Percentiles rank a stretch among this genome's conserved stretches.
phyloP scores from a whole-genome alignment of 106 monocot species.

The Dendrobium chrysotoxum region DNA sequence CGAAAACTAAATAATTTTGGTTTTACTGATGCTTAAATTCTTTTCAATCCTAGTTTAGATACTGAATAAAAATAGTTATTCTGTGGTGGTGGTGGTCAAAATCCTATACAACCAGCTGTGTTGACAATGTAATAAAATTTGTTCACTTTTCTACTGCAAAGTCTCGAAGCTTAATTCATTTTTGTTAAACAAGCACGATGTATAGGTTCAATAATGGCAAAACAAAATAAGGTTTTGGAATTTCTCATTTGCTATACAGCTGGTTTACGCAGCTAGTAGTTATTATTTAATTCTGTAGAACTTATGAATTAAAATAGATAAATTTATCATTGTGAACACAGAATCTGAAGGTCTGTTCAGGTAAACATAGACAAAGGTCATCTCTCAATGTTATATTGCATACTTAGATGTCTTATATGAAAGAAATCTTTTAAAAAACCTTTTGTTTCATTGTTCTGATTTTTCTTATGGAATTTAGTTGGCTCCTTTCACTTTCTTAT shows the following conservation, averaged over 20 bases:
- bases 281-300: background rate
- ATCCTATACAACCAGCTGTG: background rate
- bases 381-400: background rate
- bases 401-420: background rate
- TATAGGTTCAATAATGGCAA: no score
- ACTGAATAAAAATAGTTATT: background rate
- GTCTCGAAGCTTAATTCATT: background rate
- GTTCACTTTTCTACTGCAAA: background rate
- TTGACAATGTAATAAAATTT: background rate
- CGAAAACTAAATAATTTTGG: background rate
- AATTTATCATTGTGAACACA: background rate
- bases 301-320: background rate
- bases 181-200: no score
- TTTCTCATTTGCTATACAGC: background rate
- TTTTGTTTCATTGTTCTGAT: background rate
- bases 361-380: background rate
- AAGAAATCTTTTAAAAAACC: background rate
- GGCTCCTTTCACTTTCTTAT: no score
- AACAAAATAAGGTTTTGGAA: background rate
- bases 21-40: background rate
- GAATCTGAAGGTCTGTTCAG: background rate
- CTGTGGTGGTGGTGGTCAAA: background rate
- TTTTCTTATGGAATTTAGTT: background rate
- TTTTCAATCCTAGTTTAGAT: background rate
- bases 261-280: no score